Conservation (phyloP, 495 filamentous ascomycete species). For the Hyaloscypha bicolor region DNA sequence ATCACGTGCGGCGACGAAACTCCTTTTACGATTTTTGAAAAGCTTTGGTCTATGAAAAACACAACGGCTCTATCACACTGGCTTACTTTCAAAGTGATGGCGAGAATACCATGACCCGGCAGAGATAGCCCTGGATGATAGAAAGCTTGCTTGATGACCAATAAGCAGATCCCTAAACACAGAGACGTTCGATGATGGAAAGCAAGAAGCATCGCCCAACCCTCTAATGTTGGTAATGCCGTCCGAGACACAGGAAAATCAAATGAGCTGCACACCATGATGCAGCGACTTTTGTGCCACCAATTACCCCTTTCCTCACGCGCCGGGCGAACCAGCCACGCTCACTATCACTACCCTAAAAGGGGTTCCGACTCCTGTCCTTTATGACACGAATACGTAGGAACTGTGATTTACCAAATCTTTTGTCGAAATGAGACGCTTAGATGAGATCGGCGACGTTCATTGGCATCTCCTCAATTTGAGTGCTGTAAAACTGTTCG, state of each 20-base stretch:
- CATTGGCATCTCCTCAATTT: conserved; percentile 89
- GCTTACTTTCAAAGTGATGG: conserved; percentile 16
- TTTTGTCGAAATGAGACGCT: conserved; percentile 21
- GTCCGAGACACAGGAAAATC: conserved; percentile 28
- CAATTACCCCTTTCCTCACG: conserved; percentile 33
- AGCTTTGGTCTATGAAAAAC: conserved; percentile 30
- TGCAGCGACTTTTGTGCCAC: conserved; percentile 36
- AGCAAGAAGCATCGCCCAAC: conserved; percentile 32
- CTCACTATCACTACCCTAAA: conserved; percentile 35
- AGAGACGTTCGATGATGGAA: conserved; percentile 24
- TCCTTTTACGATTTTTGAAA: neutral
- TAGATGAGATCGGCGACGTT: conserved; percentile 75
- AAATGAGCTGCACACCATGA: conserved; percentile 21
- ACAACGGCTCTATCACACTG: conserved; percentile 14
- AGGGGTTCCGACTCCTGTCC: conserved; percentile 27
- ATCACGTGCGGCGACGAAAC: neutral
- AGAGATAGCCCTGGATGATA: conserved; percentile 25
- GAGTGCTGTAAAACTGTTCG: conserved; percentile 78
- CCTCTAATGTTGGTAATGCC: conserved; percentile 32
- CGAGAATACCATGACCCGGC: conserved; percentile 15
- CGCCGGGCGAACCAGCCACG: conserved; percentile 33
- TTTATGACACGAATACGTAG: conserved; percentile 22
- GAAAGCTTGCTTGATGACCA: conserved; percentile 24
- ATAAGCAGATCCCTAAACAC: conserved; percentile 33
- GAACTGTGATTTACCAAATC: conserved; percentile 35